Evolutionary conservation across 495 filamentous ascomycete species (phyloP), one percentile per base, ranked within the genome.

Genomic region (Penicillium cosmopolitanum): DNA sequence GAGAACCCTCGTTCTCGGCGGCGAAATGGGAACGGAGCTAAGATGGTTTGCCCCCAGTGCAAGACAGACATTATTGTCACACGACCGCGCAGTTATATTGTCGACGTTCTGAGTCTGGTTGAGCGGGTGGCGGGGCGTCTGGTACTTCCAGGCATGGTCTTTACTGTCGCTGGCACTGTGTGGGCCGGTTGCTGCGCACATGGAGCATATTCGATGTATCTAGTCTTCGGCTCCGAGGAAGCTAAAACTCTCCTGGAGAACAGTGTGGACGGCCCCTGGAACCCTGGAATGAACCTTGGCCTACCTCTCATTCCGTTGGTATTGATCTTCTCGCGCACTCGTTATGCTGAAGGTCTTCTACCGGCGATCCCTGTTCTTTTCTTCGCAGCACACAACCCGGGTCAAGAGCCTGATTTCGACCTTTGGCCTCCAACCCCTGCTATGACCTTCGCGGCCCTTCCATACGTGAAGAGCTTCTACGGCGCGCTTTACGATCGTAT

Each of bases 41-140:
- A 85, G 56, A 84, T 97, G 64, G 71, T 81, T 51, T 98, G 95
- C 69, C 92, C 93, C 7, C 88, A 93, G 62, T 98, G 95, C 82
- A 93, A 95, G 68, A 82, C 85, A 1, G 84, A 88, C 58, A 95
- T 98, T 60, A 72, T 80, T 11, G 75, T 98, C 50, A 83, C 85
- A 15, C 85, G 92, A 43, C 91, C 89, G 28, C 81, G 81, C 57
- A 91, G 91, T 71, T 70, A 80, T 35, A 69, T 92, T 40, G 82
- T 96, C 18, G 81, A 85, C 51, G 56, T 81, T 4, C 78, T 86
- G 40, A 82, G 87, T 16, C 54, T 70, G 40, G 36, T 90, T 4
- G 81, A 87, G 64, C 67, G 74, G 33, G 56, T 78, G n/a, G 84
- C 84, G 51, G 82, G 82, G 6, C 70, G 75, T 43, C 58, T 85